Conservation (phyloP, 1,284 basidiomycete genomes). For the Leccinum angustisporum region DNA sequence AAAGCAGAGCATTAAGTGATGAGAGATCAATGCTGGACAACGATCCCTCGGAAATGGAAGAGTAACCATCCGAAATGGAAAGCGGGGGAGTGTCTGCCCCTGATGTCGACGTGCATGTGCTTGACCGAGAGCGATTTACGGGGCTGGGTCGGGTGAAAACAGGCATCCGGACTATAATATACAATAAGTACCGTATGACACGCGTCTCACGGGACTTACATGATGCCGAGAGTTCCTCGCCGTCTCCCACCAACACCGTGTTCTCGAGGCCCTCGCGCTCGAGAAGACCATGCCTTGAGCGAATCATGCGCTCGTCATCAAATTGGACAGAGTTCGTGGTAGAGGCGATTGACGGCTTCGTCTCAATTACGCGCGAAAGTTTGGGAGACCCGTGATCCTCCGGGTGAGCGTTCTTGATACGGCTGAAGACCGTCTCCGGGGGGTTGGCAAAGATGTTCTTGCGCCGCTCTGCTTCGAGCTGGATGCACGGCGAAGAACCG, state of each 20-base stretch:
- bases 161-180: conserved; percentile 41
- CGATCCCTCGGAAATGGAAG: conserved; percentile 64
- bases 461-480: conserved; percentile 52
- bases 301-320: conserved; percentile 66
- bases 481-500: conserved; percentile 67
- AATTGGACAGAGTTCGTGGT: conserved; percentile 56
- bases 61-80: conserved; percentile 59
- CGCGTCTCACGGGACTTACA: conserved; percentile 42
- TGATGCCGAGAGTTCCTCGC: conserved; percentile 56
- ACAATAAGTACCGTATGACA: conserved; percentile 4
- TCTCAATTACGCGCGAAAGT: conserved; percentile 47
- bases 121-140: conserved; percentile 59
- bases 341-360: conserved; percentile 61
- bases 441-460: conserved; percentile 46
- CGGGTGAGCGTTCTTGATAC: conserved; percentile 24
- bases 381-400: conserved; percentile 37
- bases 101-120: conserved; percentile 58
- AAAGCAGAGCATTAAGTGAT: conserved; percentile 54
- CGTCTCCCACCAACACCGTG: conserved; percentile 59
- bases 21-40: conserved; percentile 73
- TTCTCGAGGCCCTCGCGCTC: conserved; percentile 69
- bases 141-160: conserved; percentile 60
- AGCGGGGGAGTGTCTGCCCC: conserved; percentile 71
- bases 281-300: conserved; percentile 57
- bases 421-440: conserved; percentile 30